Percentiles rank a stretch among this genome's conserved stretches.
phyloP scores from a whole-genome alignment of 768 basidiomycete species.

The Boletus bicolor region DNA sequence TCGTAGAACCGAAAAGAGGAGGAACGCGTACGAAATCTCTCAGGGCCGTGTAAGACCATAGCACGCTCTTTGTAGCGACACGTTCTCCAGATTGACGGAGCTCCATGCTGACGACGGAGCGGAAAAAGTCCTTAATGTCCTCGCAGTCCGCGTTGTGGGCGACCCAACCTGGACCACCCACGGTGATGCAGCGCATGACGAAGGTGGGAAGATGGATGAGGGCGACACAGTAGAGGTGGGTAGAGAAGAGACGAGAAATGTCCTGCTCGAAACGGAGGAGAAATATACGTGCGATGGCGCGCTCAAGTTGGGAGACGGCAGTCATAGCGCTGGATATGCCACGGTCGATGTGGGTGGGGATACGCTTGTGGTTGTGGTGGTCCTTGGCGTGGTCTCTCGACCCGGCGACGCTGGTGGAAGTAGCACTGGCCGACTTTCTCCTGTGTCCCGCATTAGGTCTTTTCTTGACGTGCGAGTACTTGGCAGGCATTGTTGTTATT shows the following conservation, averaged over 20 bases:
- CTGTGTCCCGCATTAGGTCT: slow-evolving; percentile 46
- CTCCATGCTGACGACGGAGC: slow-evolving; percentile 69
- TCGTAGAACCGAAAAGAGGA: not conserved
- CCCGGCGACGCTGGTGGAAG: slow-evolving; percentile 30
- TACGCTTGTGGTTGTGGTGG: slow-evolving; percentile 33
- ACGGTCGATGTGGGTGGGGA: slow-evolving; percentile 51
- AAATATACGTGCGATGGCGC: slow-evolving; percentile 63
- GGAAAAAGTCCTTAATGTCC: slow-evolving; percentile 73
- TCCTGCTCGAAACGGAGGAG: slow-evolving; percentile 72
- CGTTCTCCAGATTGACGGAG: slow-evolving; percentile 74
- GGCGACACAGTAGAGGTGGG: slow-evolving; percentile 60
- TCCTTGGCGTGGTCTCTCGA: slow-evolving; percentile 19
- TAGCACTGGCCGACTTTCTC: slow-evolving; percentile 37
- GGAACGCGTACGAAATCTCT: slow-evolving; percentile 61
- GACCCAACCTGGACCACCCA: slow-evolving; percentile 66
- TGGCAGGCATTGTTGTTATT: slow-evolving; percentile 52
- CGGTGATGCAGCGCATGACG: slow-evolving; percentile 58
- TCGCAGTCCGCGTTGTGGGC: slow-evolving; percentile 65
- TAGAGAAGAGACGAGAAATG: slow-evolving; percentile 71
- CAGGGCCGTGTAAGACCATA: slow-evolving; percentile 77
- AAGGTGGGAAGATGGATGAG: slow-evolving; percentile 66
- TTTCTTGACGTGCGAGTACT: slow-evolving; percentile 76
- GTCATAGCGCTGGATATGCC: slow-evolving; percentile 54
- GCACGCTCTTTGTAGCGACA: slow-evolving; percentile 74
- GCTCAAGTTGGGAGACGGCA: slow-evolving; percentile 64